Evolutionary conservation across 805 yeast genomes (phyloP).

Genomic region (Wickerhamiella lipophila): DNA sequence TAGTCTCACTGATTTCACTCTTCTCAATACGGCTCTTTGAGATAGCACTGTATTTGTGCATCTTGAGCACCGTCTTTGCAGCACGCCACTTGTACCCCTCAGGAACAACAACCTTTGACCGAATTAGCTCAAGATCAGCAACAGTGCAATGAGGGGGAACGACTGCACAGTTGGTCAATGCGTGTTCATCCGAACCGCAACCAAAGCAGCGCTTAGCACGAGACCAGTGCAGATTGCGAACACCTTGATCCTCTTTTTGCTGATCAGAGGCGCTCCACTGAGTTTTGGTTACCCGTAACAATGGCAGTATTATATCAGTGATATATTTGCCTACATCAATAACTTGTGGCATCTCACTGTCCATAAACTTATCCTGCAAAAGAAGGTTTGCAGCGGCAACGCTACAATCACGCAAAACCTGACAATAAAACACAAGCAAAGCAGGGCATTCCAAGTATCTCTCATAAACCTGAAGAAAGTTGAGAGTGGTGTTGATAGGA

Average conservation of each 20-base stretch:
- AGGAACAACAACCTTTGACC: slow-evolving; percentile 7
- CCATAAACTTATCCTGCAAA: slow-evolving; percentile 11
- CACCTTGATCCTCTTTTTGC: neutral
- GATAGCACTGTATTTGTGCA: slow-evolving; percentile 9
- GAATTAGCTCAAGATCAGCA: slow-evolving; percentile 3
- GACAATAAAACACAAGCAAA: slow-evolving; percentile 5
- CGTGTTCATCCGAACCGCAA: slow-evolving; percentile 9
- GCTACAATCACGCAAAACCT: slow-evolving; percentile 9
- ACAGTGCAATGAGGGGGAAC: slow-evolving; percentile 8
- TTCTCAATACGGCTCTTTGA: slow-evolving; percentile 2
- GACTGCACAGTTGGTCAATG: slow-evolving; percentile 4
- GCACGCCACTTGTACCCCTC: slow-evolving; percentile 12
- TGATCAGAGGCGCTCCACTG: slow-evolving; percentile 6
- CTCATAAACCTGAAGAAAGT: slow-evolving; percentile 7
- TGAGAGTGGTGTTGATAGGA: slow-evolving; percentile 10
- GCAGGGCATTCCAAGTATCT: slow-evolving; percentile 10
- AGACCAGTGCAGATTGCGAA: slow-evolving; percentile 12
- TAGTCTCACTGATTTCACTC: neutral
- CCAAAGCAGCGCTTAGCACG: slow-evolving; percentile 12
- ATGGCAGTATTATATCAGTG: slow-evolving; percentile 6
- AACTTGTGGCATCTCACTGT: slow-evolving; percentile 9
- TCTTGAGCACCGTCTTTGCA: slow-evolving; percentile 11
- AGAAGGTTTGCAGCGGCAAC: slow-evolving; percentile 11
- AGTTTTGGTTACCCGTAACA: slow-evolving; percentile 7
- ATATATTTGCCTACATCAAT: slow-evolving; percentile 8